A percentile compares a stretch with the other conserved stretches of the same genome.
phyloP scores from a whole-genome alignment of 2,329 filamentous ascomycete species.

The Colletotrichum abscissum region DNA sequence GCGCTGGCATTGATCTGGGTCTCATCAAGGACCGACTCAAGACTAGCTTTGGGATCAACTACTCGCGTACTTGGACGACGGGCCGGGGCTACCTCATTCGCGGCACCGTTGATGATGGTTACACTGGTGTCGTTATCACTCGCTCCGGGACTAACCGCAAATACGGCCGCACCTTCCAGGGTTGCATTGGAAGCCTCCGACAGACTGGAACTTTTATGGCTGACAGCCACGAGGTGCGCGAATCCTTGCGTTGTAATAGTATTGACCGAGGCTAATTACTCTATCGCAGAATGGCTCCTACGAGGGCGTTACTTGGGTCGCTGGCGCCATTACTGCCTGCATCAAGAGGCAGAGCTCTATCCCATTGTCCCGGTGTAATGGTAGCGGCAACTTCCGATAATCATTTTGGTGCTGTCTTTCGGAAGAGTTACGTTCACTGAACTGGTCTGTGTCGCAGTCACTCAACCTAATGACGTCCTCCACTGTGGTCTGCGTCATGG shows the following conservation, averaged over 20 bases:
- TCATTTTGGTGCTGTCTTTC: too few relatives aligned
- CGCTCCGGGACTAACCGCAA: constrained; percentile 31
- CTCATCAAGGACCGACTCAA: constrained; percentile 26
- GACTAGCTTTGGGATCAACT: constrained; percentile 16
- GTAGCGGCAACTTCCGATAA: constrained; percentile 24
- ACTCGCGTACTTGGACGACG: constrained; percentile 31
- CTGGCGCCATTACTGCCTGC: constrained; percentile 30
- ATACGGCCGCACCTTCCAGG: constrained; percentile 34
- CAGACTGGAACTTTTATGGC: constrained; percentile 36
- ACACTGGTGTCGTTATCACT: constrained; percentile 32
- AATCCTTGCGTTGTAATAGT: too few relatives aligned
- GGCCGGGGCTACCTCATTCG: constrained; percentile 26
- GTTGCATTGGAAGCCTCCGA: constrained; percentile 24
- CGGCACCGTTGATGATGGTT: constrained; percentile 20
- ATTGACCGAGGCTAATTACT: too few relatives aligned
- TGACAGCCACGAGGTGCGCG: constrained; percentile 18
- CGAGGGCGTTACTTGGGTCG: constrained; percentile 31
- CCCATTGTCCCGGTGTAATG: constrained; percentile 20
- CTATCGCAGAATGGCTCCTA: constrained; percentile 10
- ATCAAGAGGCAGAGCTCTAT: constrained; percentile 22
- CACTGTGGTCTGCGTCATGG: too few relatives aligned
- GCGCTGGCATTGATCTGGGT: constrained; percentile 8
- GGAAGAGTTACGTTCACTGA: too few relatives aligned
- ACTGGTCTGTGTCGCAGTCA: too few relatives aligned
- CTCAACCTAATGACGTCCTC: too few relatives aligned